A percentile compares a stretch with the other conserved stretches of the same genome.
These are phyloP conservation scores for Ophiostoma sp. DNA, from an alignment of 2,329 filamentous ascomycete species.

Conservation along the genomic window DNA sequence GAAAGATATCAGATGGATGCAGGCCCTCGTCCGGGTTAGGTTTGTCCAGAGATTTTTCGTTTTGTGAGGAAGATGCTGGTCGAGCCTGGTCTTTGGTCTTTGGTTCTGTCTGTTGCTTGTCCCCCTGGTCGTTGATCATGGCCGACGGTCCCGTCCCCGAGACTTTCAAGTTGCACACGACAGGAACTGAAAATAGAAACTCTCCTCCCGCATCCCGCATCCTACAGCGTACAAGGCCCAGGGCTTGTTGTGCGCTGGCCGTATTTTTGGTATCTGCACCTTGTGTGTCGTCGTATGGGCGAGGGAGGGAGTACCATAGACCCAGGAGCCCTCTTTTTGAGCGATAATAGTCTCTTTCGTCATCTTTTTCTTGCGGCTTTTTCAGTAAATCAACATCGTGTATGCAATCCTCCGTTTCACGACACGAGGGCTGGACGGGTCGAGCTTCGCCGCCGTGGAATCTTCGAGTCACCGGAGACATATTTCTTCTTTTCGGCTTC, in stretches of 20 bases:
- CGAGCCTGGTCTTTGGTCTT: slow-evolving; percentile 7
- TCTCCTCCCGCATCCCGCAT: neutral
- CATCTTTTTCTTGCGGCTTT: neutral
- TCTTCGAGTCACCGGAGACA: neutral
- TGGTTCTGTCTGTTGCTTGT: neutral
- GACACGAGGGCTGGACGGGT: slow-evolving; percentile 2
- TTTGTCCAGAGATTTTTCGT: slow-evolving; percentile 1
- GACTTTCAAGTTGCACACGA: neutral
- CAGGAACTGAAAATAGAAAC: slow-evolving; percentile 13
- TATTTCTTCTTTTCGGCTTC: neutral
- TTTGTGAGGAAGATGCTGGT: neutral
- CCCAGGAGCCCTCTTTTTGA: neutral
- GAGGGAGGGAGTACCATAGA: too few species aligned
- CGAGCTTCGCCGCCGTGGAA: neutral
- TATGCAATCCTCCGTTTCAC: slow-evolving; percentile 13
- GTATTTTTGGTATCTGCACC: neutral
- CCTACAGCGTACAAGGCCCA: neutral
- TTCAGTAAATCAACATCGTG: neutral
- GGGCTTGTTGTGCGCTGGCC: neutral
- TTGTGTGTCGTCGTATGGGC: neutral
- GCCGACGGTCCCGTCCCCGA: neutral
- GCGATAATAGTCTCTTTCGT: neutral
- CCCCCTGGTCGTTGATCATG: neutral
- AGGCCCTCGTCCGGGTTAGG: neutral
- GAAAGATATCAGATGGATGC: neutral